These are phyloP conservation scores for Linnemannia zychae DNA, from an alignment of 192 early-diverging fungal species.

Conservation along the genomic window DNA sequence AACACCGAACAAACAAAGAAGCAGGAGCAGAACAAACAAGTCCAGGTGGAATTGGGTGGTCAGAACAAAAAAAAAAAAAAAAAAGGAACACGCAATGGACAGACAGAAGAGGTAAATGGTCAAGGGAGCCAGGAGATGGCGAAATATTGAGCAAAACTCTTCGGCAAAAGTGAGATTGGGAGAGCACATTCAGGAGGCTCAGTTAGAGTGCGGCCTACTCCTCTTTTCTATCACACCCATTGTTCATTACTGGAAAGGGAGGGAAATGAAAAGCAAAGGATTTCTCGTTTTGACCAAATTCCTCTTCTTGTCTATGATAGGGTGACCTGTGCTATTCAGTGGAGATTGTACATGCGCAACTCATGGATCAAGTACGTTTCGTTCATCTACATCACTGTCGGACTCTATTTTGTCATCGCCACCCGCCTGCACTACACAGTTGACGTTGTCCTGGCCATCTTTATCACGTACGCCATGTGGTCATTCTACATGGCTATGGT, in stretches of 20 bases:
- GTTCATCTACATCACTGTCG: slow-evolving; percentile 49
- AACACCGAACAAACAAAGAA: neutral
- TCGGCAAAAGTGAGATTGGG: neutral
- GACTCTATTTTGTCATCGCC: slow-evolving; percentile 53
- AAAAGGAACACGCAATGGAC: neutral
- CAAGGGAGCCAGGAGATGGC: neutral
- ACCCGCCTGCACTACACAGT: slow-evolving; percentile 59
- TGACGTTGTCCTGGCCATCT: slow-evolving; percentile 57
- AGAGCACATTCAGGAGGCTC: neutral
- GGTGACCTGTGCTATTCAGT: slow-evolving; percentile 42
- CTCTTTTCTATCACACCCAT: too few species aligned
- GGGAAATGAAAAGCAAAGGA: neutral
- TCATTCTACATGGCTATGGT: slow-evolving; percentile 67
- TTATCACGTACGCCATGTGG: slow-evolving; percentile 70
- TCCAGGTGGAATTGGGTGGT: neutral
- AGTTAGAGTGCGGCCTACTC: too few species aligned
- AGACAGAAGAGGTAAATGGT: neutral
- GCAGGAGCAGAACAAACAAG: neutral
- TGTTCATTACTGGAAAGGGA: neutral
- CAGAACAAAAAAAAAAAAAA: neutral
- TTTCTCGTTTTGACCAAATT: neutral
- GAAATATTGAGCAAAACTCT: neutral
- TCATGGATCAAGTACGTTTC: slow-evolving; percentile 47
- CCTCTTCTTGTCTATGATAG: slow-evolving; percentile 6
- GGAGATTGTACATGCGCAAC: slow-evolving; percentile 55